A percentile compares a stretch with the other conserved stretches of the same genome.
phyloP scores from a whole-genome alignment of 2,329 filamentous ascomycete genomes.

The Lasiodiplodia theobromae region DNA sequence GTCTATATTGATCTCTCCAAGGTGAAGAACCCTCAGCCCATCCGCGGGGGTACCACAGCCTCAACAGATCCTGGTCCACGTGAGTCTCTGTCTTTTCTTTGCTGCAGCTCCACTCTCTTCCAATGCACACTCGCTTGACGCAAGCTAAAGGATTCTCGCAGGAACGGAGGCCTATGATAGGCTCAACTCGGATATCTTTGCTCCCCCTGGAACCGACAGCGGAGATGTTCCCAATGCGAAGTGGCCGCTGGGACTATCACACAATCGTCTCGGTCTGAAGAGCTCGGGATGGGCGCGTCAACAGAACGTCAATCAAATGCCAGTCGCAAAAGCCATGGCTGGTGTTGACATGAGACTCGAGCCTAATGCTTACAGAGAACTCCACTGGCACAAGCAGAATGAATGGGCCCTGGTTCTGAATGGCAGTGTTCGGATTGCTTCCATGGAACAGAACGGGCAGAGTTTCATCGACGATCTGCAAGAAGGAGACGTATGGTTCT shows the following conservation, averaged over 20 bases:
- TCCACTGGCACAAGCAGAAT: conserved; percentile 67
- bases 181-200: conserved; percentile 50
- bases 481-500: conserved; percentile 47
- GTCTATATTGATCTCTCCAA: conserved; percentile 48
- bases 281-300: conserved; percentile 52
- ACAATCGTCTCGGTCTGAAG: conserved; percentile 49
- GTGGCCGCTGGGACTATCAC: conserved; percentile 52
- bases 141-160: conserved; percentile 6
- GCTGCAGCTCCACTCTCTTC: neutral
- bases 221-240: conserved; percentile 50
- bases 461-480: conserved; percentile 52
- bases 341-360: conserved; percentile 52
- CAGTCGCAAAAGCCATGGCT: conserved; percentile 51
- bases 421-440: conserved; percentile 59
- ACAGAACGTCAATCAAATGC: conserved; percentile 49
- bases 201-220: conserved; percentile 48
- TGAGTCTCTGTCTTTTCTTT: conserved; percentile 26
- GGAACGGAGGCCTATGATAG: conserved; percentile 46
- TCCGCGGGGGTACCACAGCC: conserved; percentile 45
- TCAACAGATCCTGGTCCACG: conserved; percentile 50
- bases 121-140: neutral
- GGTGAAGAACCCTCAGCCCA: conserved; percentile 51
- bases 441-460: conserved; percentile 61
- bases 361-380: conserved; percentile 64
- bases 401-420: conserved; percentile 63